These are phyloP conservation scores for Paramarasmius palmivorus DNA, from an alignment of 1,284 basidiomycete genomes.

Conservation along the genomic window DNA sequence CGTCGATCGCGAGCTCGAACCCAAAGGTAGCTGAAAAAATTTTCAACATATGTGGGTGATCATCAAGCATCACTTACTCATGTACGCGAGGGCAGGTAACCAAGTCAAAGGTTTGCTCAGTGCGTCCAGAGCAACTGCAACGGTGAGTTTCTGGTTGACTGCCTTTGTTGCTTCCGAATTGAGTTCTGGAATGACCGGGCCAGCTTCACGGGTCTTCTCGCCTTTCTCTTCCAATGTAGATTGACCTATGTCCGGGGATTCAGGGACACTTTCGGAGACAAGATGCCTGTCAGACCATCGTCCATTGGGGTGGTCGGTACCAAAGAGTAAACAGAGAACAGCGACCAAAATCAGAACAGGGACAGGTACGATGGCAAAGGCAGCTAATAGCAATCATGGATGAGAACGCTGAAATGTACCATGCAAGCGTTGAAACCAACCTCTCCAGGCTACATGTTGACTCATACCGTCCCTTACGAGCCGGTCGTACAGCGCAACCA, in stretches of 20 bases:
- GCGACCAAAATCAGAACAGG: constrained; percentile 54
- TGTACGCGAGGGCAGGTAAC: constrained; percentile 56
- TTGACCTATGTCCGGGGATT: constrained; percentile 25
- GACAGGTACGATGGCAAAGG: constrained; percentile 60
- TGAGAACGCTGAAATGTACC: not conserved
- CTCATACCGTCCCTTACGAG: constrained; percentile 41
- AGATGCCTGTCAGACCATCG: constrained; percentile 48
- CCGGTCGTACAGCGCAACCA: constrained; percentile 56
- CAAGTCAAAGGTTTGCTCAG: constrained; percentile 54
- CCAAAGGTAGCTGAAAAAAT: constrained; percentile 46
- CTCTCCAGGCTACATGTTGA: constrained; percentile 53
- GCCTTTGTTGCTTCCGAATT: constrained; percentile 40
- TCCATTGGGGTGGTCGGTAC: constrained; percentile 63
- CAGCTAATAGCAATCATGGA: constrained; percentile 21
- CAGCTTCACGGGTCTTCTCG: too few species aligned
- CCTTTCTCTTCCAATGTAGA: constrained; percentile 21
- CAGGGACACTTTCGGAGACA: constrained; percentile 18
- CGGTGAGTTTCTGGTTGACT: constrained; percentile 50
- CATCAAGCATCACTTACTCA: constrained; percentile 18
- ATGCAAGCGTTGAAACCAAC: not conserved
- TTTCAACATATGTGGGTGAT: not conserved
- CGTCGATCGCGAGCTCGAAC: constrained; percentile 59
- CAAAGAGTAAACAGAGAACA: constrained; percentile 45
- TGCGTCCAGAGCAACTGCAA: constrained; percentile 34
- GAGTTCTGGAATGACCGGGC: not conserved